Evolutionary conservation across 2,329 filamentous ascomycete genomes (phyloP), one percentile per base, ranked within the genome.

Genomic region (Didymosphaeria variabile): DNA sequence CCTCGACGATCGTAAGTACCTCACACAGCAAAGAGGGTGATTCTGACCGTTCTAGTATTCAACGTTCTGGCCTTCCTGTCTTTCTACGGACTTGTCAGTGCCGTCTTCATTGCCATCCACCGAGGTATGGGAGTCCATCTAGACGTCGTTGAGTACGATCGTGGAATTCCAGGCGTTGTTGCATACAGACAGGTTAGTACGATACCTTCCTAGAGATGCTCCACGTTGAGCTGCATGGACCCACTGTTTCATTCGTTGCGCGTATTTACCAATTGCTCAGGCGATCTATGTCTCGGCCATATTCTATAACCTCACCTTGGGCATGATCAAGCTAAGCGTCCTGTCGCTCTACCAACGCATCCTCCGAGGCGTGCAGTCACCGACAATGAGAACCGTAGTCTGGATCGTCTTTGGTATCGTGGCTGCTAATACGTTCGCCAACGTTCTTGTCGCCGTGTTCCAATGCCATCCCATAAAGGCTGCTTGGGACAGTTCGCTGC

Each of bases 261-360:
- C 6, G 3, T 23, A 38, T 26, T 49, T 13, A 40, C 23, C 26
- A 29, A 21, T 7, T 9, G 29, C 40, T n/a, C 36, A 82, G 81
- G 73, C 79, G 81, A 60, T 84, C 78, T 61, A 84, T 56, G 62
- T 69, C 15, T 62, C 59, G 40, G 64, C 78, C 13, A 83, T 80
- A 68, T 85, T 84, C 66, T 83, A 83, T 61, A 80, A 83, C 23
- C 77, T 81, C 40, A 77, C 73, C 36, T 72, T 83, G 3, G 81
- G 81, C 21, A 83, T 83, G 67, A 74, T 84, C 70, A 84, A 85
- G 66, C 74, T 79, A 31, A 84, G 82, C 1, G 80, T 82, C 2
- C 74, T 84, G 21, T 76, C 77, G 26, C 77, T 83, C 38, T 84
- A 84, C 66, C 63, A 56, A 12, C 60, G 67, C 15, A 68, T 69